Evolutionary conservation across 2,329 filamentous ascomycete genomes (phyloP).

Genomic region (Meredithiella fracta): DNA sequence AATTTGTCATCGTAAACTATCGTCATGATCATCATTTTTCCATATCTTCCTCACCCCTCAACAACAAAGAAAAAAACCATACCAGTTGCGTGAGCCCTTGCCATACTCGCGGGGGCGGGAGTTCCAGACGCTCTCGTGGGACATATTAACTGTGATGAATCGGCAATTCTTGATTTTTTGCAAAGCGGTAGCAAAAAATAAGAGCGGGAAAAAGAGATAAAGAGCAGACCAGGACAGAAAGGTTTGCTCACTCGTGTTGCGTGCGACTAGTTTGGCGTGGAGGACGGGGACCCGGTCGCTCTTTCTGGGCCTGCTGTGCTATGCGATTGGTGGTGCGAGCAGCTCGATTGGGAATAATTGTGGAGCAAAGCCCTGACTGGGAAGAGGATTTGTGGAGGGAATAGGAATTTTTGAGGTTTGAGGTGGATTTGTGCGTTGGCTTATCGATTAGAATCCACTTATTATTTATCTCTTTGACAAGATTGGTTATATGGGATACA

Average conservation of each 20-base stretch:
- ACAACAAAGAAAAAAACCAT: conserved; percentile 27
- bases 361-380: conserved; percentile 14
- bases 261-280: conserved; percentile 8
- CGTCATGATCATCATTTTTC: background rate
- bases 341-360: conserved; percentile 12
- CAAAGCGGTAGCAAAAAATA: conserved; percentile 11
- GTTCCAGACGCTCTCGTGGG: conserved; percentile 96
- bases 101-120: conserved; percentile 93
- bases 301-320: background rate
- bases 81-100: conserved; percentile 91
- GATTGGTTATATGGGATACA: background rate
- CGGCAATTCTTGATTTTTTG: conserved; percentile 13
- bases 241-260: conserved; percentile 7
- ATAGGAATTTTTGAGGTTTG: background rate
- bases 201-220: conserved; percentile 7
- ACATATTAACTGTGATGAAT: conserved; percentile 34
- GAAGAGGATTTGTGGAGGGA: conserved; percentile 7
- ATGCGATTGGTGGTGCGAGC: conserved; percentile 8
- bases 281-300: background rate
- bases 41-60: background rate
- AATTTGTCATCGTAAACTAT: background rate
- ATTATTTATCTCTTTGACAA: background rate
- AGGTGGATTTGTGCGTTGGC: conserved; percentile 9
- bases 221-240: conserved; percentile 15
- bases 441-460: conserved; percentile 9